These are phyloP conservation scores for Acacia concinna DNA, from an alignment of 331 rosid species.

Conservation along the genomic window DNA sequence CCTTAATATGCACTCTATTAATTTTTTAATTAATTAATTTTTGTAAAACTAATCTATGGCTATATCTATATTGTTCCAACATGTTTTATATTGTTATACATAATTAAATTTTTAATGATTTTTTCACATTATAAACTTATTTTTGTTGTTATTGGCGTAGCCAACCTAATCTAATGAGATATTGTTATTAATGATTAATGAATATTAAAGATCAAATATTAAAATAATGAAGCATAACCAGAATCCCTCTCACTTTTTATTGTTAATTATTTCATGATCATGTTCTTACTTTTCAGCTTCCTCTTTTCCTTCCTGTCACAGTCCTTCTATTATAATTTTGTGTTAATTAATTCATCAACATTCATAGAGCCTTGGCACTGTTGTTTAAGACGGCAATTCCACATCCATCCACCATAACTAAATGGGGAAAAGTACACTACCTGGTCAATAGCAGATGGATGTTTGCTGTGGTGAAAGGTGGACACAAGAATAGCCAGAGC, in stretches of 20 bases:
- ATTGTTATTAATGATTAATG: not conserved
- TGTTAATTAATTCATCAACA: not conserved
- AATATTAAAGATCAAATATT: not conserved
- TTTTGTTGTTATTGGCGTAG: not conserved
- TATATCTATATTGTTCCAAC: not conserved
- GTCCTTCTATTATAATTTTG: not conserved
- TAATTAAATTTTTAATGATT: not conserved
- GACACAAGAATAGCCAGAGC: constrained; percentile 94
- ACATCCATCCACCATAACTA: not conserved
- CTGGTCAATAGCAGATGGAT: constrained; percentile 95
- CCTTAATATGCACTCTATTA: not conserved
- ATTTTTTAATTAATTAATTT: not conserved
- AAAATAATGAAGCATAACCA: constrained; percentile 1
- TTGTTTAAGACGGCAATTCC: not conserved
- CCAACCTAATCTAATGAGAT: not conserved
- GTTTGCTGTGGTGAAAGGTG: constrained; percentile 87
- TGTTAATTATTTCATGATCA: not conserved
- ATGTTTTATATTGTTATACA: not conserved
- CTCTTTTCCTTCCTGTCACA: not conserved
- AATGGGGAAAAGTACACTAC: constrained; percentile 32
- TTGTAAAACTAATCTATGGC: not conserved
- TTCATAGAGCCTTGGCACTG: no score
- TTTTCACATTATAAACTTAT: not conserved
- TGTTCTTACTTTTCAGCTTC: constrained; percentile 12
- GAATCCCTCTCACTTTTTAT: not conserved